Evolutionary conservation across 768 basidiomycete genomes (phyloP).

Genomic region (Rossbeevera mucosa): DNA sequence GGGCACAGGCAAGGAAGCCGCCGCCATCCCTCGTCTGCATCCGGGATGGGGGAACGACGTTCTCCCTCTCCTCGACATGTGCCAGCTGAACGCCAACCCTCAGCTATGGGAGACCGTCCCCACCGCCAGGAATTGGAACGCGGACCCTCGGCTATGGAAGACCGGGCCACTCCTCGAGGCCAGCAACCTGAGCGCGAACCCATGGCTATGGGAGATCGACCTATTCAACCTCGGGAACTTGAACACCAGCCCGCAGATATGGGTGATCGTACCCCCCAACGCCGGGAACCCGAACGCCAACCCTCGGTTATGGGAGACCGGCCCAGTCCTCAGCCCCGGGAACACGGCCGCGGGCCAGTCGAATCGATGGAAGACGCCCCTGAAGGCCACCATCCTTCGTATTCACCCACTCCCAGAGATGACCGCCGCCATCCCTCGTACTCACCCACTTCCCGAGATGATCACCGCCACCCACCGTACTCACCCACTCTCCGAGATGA

Average conservation of each 20-base stretch:
- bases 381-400: conserved; percentile 6
- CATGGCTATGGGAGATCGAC: background rate
- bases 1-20: background rate
- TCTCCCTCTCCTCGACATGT: background rate
- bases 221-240: background rate
- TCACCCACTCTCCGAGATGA: conserved; percentile 2
- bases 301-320: background rate
- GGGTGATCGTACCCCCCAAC: background rate
- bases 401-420: conserved; percentile 1
- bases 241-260: background rate
- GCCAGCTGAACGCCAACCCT: background rate
- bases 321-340: background rate
- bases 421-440: conserved; percentile 14
- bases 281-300: background rate
- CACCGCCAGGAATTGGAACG: background rate
- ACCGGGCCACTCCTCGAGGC: too few relatives aligned
- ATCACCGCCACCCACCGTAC: conserved; percentile 13
- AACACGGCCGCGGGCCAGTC: background rate
- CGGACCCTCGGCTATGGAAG: background rate
- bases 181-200: background rate
- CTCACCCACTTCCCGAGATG: conserved; percentile 2
- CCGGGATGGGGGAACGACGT: background rate
- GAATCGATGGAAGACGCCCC: background rate
- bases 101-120: background rate
- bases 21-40: background rate